These are phyloP conservation scores for Pseudogymnoascus sp. DNA, from an alignment of 2,329 filamentous ascomycete genomes.

Conservation along the genomic window DNA sequence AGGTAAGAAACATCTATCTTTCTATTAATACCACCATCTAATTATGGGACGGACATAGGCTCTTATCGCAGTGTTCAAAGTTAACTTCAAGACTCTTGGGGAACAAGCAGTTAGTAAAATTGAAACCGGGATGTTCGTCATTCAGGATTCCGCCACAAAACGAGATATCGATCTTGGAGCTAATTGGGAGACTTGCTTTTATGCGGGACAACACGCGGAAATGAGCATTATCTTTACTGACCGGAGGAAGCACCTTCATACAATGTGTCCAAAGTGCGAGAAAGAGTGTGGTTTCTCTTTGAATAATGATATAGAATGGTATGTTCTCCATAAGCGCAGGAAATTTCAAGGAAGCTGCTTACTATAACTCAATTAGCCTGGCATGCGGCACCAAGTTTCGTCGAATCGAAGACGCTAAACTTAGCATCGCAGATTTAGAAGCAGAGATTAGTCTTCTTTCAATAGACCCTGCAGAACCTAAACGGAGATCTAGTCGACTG, in stretches of 20 bases:
- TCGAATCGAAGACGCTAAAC: not conserved
- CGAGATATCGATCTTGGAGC: not conserved
- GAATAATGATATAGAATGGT: not conserved
- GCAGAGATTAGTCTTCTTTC: no score
- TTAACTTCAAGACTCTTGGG: not conserved
- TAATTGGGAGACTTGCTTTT: not conserved
- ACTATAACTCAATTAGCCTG: not conserved
- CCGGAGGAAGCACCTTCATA: not conserved
- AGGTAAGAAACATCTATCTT: slow-evolving; percentile 8
- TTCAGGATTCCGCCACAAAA: not conserved
- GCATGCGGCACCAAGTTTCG: not conserved
- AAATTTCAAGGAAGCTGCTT: not conserved
- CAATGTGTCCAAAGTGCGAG: not conserved
- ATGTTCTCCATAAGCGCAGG: not conserved
- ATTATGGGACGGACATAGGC: not conserved
- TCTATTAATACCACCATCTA: not conserved
- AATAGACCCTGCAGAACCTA: not conserved
- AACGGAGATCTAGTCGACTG: not conserved
- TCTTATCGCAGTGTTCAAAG: not conserved
- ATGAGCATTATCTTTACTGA: not conserved
- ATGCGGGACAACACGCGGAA: not conserved
- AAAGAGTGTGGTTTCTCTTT: not conserved
- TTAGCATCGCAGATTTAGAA: not conserved
- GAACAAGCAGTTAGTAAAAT: not conserved
- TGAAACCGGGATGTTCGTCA: not conserved